These are phyloP conservation scores for Colletotrichum ledebouriae DNA, from an alignment of 2,329 filamentous ascomycete species.

Conservation along the genomic window DNA sequence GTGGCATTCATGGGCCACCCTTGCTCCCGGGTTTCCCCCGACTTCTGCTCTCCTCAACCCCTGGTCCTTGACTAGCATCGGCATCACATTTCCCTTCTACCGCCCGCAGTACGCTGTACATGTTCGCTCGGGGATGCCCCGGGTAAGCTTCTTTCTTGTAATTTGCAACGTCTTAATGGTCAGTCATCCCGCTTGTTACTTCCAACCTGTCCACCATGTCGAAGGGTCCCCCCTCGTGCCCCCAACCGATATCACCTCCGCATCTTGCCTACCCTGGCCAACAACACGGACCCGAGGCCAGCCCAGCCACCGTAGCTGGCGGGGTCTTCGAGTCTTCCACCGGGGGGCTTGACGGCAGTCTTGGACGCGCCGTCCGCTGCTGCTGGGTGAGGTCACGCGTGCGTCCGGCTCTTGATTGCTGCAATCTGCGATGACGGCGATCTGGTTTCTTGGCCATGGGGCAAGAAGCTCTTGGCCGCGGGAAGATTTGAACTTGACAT, in stretches of 20 bases:
- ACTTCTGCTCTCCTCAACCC: slow-evolving; percentile 6
- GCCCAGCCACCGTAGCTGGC: no score
- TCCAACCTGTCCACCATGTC: slow-evolving; percentile 8
- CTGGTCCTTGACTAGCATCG: not conserved
- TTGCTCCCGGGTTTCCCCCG: slow-evolving; percentile 23
- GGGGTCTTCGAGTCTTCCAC: not conserved
- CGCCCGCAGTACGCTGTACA: no score
- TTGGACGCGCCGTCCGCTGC: slow-evolving; percentile 16
- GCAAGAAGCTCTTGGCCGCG: slow-evolving; percentile 14
- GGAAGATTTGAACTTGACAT: not conserved
- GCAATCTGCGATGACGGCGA: slow-evolving; percentile 24
- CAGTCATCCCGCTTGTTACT: not conserved
- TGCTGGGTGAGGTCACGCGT: slow-evolving; percentile 29
- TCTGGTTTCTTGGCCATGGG: slow-evolving; percentile 28
- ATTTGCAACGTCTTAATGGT: slow-evolving; percentile 20
- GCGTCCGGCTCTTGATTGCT: slow-evolving; percentile 4
- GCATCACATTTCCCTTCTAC: not conserved
- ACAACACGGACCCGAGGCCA: slow-evolving; percentile 28
- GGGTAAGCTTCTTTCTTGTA: slow-evolving; percentile 22
- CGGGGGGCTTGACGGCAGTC: slow-evolving; percentile 15
- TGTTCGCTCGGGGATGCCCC: slow-evolving; percentile 36
- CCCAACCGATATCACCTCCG: slow-evolving; percentile 35
- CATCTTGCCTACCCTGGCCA: slow-evolving; percentile 39
- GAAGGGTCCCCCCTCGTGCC: slow-evolving; percentile 4
- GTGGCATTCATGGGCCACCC: slow-evolving; percentile 24